phyloP scores from a whole-genome alignment of 371 early-diverging fungal species.

The Mortierella polycephala region DNA sequence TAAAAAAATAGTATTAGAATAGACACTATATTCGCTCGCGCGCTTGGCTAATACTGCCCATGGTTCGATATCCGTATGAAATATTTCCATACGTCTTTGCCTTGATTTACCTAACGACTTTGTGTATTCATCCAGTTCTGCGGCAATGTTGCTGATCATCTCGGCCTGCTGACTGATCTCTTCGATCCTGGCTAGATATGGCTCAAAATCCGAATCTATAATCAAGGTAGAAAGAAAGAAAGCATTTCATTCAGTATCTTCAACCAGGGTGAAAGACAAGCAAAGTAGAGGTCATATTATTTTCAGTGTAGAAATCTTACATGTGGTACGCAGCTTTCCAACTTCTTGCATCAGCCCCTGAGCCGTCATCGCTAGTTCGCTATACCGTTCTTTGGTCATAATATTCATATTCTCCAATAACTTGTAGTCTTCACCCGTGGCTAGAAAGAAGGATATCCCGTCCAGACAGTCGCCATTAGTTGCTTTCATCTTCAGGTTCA shows the following conservation, averaged over 20 bases:
- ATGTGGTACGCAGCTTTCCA: conserved; percentile 64
- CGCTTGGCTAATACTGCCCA: too few species aligned
- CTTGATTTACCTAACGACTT: conserved; percentile 61
- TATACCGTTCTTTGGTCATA: conserved; percentile 66
- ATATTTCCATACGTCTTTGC: too few species aligned
- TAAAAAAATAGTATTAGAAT: too few species aligned
- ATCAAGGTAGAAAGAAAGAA: not conserved
- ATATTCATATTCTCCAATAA: conserved; percentile 71
- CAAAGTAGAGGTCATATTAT: too few species aligned
- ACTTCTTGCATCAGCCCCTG: conserved; percentile 71
- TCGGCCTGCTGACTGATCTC: conserved; percentile 67
- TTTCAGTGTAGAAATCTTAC: conserved; percentile 40
- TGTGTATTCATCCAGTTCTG: conserved; percentile 72
- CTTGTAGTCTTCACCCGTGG: conserved; percentile 68
- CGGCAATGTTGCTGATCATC: conserved; percentile 65
- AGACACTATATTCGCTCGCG: too few species aligned
- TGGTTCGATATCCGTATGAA: too few species aligned
- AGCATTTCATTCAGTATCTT: not conserved
- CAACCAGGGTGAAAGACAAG: too few species aligned
- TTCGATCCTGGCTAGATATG: conserved; percentile 66
- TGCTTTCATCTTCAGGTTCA: not conserved
- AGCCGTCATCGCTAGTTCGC: conserved; percentile 67
- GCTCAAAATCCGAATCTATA: conserved; percentile 66
- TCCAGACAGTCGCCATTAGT: too few species aligned
- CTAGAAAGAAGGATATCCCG: conserved; percentile 28